Percentiles rank a stretch among this genome's conserved stretches.
These are phyloP conservation scores for Passalora sequoiae DNA, from an alignment of 2,329 filamentous ascomycete species.

Conservation along the genomic window DNA sequence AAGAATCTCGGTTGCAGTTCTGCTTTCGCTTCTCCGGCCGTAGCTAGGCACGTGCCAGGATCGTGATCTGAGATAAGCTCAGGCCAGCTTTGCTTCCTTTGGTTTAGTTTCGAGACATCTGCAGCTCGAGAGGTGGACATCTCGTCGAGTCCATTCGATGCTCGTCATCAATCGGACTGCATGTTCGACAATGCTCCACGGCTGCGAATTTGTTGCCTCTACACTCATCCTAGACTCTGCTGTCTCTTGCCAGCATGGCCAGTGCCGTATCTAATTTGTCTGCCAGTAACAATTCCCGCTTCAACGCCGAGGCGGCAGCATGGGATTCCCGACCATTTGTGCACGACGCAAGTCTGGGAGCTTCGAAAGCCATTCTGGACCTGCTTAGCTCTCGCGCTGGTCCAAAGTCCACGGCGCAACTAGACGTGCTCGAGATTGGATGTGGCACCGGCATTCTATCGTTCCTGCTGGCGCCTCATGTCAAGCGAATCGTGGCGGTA, in stretches of 20 bases:
- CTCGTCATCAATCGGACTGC: no score
- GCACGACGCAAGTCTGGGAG: slow-evolving; percentile 22
- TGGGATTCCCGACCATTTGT: slow-evolving; percentile 26
- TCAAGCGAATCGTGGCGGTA: slow-evolving; percentile 21
- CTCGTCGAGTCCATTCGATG: no score
- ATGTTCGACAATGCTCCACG: no score
- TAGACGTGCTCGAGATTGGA: slow-evolving; percentile 25
- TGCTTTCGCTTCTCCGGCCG: no score
- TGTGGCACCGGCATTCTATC: slow-evolving; percentile 26
- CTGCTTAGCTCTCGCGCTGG: background rate
- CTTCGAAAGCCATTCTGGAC: slow-evolving; percentile 18
- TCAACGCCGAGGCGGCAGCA: slow-evolving; percentile 25
- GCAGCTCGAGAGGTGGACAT: no score
- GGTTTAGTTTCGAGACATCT: no score
- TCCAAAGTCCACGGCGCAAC: background rate
- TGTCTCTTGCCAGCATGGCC: slow-evolving; percentile 15
- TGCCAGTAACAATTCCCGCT: slow-evolving; percentile 18
- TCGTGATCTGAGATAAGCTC: no score
- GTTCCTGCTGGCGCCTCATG: slow-evolving; percentile 21
- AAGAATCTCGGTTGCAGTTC: no score
- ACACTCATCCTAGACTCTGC: background rate
- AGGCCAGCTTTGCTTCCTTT: no score
- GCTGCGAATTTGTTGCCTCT: no score
- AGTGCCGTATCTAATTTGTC: slow-evolving; percentile 23
- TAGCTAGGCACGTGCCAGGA: no score